Evolutionary conservation across 1,139 yeast species (phyloP).

Genomic region (Hansenula lynferdii): DNA sequence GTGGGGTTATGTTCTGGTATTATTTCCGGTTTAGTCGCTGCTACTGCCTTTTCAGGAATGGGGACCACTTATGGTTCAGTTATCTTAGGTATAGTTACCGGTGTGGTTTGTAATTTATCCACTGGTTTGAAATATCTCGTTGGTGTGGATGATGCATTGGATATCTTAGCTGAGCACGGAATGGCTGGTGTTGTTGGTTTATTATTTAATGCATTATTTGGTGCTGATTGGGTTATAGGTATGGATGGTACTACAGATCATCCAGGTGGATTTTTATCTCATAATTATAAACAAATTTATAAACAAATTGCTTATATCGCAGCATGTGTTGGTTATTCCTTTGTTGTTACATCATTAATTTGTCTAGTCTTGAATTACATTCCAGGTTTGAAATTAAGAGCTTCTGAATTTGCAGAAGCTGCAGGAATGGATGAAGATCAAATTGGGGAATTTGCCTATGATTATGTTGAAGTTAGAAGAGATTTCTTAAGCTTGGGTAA

Average conservation of each 20-base stretch:
- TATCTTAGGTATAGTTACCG: constrained; percentile 75
- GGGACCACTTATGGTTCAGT: constrained; percentile 93
- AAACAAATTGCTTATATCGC: constrained; percentile 80
- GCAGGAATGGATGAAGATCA: constrained; percentile 94
- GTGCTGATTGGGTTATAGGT: constrained; percentile 82
- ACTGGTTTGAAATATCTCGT: constrained; percentile 82
- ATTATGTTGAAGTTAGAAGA: constrained; percentile 93
- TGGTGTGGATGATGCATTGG: constrained; percentile 87
- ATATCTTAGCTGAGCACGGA: constrained; percentile 97
- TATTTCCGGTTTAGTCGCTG: constrained; percentile 93
- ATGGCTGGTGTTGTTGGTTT: constrained; percentile 91
- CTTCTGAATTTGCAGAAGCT: constrained; percentile 80
- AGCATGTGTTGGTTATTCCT: constrained; percentile 74
- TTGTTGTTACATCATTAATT: constrained; percentile 70
- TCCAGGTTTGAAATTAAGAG: constrained; percentile 80
- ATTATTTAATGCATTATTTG: constrained; percentile 82
- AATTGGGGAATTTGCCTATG: constrained; percentile 97
- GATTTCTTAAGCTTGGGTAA: constrained; percentile 74
- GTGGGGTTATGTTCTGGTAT: constrained; percentile 95
- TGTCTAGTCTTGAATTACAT: constrained; percentile 71
- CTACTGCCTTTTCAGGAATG: constrained; percentile 90
- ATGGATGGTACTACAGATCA: constrained; percentile 81
- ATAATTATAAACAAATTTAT: constrained; percentile 88
- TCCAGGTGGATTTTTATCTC: constrained; percentile 88
- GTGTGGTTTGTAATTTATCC: constrained; percentile 82